Evolutionary conservation across 306 rosid genomes (phyloP).

Genomic region (Vicia faba): DNA sequence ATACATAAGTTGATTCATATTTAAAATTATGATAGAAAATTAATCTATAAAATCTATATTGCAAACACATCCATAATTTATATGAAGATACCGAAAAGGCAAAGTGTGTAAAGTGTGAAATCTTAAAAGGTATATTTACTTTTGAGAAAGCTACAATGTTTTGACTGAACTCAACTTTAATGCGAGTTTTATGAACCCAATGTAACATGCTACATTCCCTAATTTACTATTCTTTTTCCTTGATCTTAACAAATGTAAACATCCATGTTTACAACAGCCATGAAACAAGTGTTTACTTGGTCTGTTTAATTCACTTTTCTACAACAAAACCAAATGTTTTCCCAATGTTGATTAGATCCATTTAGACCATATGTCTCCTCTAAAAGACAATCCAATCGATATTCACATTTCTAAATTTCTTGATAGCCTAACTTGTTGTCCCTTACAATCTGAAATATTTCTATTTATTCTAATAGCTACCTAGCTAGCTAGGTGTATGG

Average conservation of each 20-base stretch:
- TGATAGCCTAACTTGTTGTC: constrained; percentile 19
- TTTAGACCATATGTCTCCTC: constrained; percentile 36
- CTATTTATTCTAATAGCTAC: neutral
- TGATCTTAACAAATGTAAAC: constrained; percentile 29
- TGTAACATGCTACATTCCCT: constrained; percentile 18
- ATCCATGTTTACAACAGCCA: constrained; percentile 34
- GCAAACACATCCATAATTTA: no score
- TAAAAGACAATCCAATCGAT: constrained; percentile 34
- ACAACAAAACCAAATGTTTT: constrained; percentile 7
- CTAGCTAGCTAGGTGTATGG: neutral
- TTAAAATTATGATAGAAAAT: no score
- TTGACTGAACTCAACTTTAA: neutral
- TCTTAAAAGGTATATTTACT: constrained; percentile 25
- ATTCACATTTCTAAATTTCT: constrained; percentile 36
- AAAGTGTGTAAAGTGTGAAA: neutral
- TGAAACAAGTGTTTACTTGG: constrained; percentile 18
- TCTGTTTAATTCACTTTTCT: constrained; percentile 35
- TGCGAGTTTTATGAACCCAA: constrained; percentile 32
- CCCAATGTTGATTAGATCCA: constrained; percentile 21
- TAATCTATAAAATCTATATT: no score
- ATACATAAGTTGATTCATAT: no score
- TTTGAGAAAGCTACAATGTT: constrained; percentile 14
- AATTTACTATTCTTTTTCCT: constrained; percentile 21
- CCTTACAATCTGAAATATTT: neutral
- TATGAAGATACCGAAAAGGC: neutral